Evolutionary conservation across 2,329 filamentous ascomycete genomes (phyloP), one percentile per base, ranked within the genome.

Genomic region (Fusarium sp.): DNA sequence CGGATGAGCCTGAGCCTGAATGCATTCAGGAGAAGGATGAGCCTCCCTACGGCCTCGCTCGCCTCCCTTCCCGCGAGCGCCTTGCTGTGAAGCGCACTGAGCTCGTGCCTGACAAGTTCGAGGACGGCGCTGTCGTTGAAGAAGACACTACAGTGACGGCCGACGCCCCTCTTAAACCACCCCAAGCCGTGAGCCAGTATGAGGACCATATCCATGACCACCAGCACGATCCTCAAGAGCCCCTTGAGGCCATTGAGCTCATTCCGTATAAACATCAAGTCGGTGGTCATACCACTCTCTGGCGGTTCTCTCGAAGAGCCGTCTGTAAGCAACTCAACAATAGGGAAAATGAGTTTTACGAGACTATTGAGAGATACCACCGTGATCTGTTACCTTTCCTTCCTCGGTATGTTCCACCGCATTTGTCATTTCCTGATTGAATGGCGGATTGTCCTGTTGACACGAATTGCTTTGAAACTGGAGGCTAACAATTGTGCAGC

Each of bases 271-370:
- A 94, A 75, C 96, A 99, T 83, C 96, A 99, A 83, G 96, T 99
- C 64, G 96, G 96, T 67, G 96, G 96, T 1, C 96, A 99, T 82
- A 98, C 95, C 8, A 98, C 96, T 0, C 89, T 99, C 38, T 99
- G 97, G 89, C 93, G 96, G 47, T 98, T 99, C 81, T 98, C 96
- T 20, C 92, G 94, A 75, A 91, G 95, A 78, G 96, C 96, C 65
- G 95, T 99, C 13, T 99, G 96, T 87, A 99, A 99, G 84, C 95
- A 98, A 84, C 89, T 99, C 79, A 99, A 98, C 83, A 99, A 98
- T 82, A 90, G 96, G 79, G 96, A 99, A 81, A 99, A 99, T 83
- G 94, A 98, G 84, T 99, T 99, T 81, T 99, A 99, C 83, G 96
- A 99, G 84, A 96, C 93, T 64, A 94, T 98, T 78, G 96, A 99